Percentiles rank a stretch among this genome's conserved stretches.
Evolutionary conservation across 2,329 filamentous ascomycete species (phyloP).

Genomic region (Pseudogymnoascus sp.): DNA sequence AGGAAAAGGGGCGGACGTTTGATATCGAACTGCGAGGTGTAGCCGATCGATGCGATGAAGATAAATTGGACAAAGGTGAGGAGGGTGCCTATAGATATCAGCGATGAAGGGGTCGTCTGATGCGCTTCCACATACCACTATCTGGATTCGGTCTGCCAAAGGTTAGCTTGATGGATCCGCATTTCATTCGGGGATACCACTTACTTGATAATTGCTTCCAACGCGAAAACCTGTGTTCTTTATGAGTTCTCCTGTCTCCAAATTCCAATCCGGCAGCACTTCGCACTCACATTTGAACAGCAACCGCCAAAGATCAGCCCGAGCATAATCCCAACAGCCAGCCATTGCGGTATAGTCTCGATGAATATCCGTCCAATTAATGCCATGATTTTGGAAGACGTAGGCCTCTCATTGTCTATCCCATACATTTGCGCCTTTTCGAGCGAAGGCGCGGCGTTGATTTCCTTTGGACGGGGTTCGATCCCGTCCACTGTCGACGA

Average conservation of each 20-base stretch:
- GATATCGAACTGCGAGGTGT: slow-evolving; percentile 65
- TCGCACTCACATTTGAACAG: slow-evolving; percentile 71
- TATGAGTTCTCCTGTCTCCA: slow-evolving; percentile 20
- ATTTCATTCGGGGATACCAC: slow-evolving; percentile 28
- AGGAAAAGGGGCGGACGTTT: slow-evolving; percentile 65
- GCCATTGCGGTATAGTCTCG: slow-evolving; percentile 54
- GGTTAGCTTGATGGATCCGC: slow-evolving; percentile 6
- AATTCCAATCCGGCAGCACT: slow-evolving; percentile 3
- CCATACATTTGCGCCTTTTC: slow-evolving; percentile 50
- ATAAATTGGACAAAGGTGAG: slow-evolving; percentile 86
- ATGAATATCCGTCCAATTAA: slow-evolving; percentile 47
- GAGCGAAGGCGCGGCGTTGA: slow-evolving; percentile 46
- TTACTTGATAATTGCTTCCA: slow-evolving; percentile 92
- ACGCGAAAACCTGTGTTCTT: slow-evolving; percentile 70
- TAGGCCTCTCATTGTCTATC: slow-evolving; percentile 45
- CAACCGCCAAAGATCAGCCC: slow-evolving; percentile 90
- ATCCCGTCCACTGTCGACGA: slow-evolving; percentile 36
- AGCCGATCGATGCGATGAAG: slow-evolving; percentile 72
- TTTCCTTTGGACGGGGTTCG: slow-evolving; percentile 40
- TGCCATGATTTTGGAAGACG: slow-evolving; percentile 44
- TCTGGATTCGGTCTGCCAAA: slow-evolving; percentile 66
- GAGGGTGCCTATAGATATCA: slow-evolving; percentile 56
- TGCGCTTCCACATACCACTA: slow-evolving; percentile 52
- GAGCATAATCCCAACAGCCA: slow-evolving; percentile 62
- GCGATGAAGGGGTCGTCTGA: slow-evolving; percentile 10